These are phyloP conservation scores for Calonectria honghensis DNA, from an alignment of 2,329 filamentous ascomycete species.

Conservation along the genomic window DNA sequence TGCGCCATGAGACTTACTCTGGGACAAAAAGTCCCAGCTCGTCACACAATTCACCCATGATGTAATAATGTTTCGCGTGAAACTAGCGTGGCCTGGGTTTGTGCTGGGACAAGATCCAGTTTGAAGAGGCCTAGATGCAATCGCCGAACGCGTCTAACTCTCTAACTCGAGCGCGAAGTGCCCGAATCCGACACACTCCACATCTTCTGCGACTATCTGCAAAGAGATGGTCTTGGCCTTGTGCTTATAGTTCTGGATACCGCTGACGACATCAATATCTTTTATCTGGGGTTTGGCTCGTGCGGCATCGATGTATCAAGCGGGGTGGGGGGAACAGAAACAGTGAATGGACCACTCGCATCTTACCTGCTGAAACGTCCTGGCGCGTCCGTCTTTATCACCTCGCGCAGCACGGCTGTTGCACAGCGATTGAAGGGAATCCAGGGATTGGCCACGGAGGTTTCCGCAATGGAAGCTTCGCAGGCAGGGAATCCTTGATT, in stretches of 20 bases:
- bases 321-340: neutral
- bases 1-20: neutral
- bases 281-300: neutral
- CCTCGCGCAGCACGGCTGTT: neutral
- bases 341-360: conserved; percentile 2
- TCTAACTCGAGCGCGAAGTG: neutral
- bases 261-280: neutral
- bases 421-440: neutral
- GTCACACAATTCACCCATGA: neutral
- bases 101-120: neutral
- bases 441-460: neutral
- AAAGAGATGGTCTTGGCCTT: neutral
- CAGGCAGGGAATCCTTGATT: neutral
- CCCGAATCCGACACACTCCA: neutral
- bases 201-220: neutral
- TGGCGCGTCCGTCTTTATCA: neutral
- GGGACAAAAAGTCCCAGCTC: neutral
- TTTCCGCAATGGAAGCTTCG: neutral
- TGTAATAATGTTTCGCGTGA: neutral
- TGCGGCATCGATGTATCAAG: neutral
- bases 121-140: neutral
- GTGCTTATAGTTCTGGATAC: no score
- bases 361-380: neutral
- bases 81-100: neutral
- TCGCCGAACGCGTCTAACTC: neutral